phyloP scores from a whole-genome alignment of 352 stramenopile species.

The Pythium apleroticum region DNA sequence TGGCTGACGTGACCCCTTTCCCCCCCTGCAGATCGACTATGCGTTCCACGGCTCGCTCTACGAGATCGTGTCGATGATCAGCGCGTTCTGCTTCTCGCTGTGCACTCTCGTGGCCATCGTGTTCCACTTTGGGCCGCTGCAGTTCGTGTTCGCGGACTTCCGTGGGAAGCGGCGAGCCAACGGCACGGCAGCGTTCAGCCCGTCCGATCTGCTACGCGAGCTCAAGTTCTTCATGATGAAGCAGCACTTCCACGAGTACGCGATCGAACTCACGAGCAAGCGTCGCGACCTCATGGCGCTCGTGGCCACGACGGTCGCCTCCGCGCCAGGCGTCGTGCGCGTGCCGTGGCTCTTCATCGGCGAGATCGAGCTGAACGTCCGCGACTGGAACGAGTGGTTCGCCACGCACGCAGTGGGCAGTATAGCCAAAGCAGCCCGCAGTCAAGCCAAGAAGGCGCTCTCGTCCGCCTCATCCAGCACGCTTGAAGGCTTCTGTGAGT shows the following conservation, averaged over 20 bases:
- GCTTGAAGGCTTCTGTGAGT: constrained; percentile 42
- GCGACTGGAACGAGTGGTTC: constrained; percentile 70
- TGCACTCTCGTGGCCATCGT: constrained; percentile 67
- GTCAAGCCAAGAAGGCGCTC: constrained; percentile 16
- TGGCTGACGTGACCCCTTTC: constrained; percentile 18
- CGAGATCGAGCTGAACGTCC: constrained; percentile 55
- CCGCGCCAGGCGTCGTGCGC: constrained; percentile 26
- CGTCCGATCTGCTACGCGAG: constrained; percentile 16
- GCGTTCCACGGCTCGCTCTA: constrained; percentile 77
- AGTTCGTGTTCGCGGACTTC: constrained; percentile 77
- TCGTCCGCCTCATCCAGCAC: constrained; percentile 13
- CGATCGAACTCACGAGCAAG: constrained; percentile 10
- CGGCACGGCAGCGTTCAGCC: constrained; percentile 2
- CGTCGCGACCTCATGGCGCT: not conserved
- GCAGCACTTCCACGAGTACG: constrained; percentile 34
- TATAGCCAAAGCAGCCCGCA: not conserved
- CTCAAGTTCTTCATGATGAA: constrained; percentile 29
- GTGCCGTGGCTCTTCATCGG: constrained; percentile 62
- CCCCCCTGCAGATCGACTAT: constrained; percentile 59
- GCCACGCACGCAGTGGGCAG: constrained; percentile 37
- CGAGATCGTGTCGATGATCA: constrained; percentile 57
- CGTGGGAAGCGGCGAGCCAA: constrained; percentile 7
- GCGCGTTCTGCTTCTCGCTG: constrained; percentile 68
- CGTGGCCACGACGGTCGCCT: constrained; percentile 1
- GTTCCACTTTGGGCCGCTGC: constrained; percentile 75